These are phyloP conservation scores for Aspergillus flavus DNA, from an alignment of 2,329 filamentous ascomycete species.

Conservation along the genomic window DNA sequence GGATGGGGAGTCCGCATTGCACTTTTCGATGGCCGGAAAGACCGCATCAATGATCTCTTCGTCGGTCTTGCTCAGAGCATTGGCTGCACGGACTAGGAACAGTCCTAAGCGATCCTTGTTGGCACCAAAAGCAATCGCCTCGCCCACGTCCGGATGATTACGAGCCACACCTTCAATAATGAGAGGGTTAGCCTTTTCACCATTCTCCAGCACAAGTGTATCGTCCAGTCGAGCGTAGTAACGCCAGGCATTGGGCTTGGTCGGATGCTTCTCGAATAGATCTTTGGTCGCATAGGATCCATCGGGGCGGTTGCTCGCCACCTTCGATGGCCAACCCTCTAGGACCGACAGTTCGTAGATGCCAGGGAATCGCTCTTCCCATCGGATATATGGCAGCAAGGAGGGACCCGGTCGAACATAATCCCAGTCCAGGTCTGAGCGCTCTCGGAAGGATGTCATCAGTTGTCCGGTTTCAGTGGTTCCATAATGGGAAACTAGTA, in stretches of 20 bases:
- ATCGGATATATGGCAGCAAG: constrained; percentile 46
- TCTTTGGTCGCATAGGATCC: constrained; percentile 54
- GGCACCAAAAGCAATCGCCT: constrained; percentile 61
- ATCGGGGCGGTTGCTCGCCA: constrained; percentile 48
- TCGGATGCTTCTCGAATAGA: constrained; percentile 49
- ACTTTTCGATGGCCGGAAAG: constrained; percentile 53
- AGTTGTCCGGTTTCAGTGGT: constrained; percentile 64
- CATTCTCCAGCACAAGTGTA: constrained; percentile 51
- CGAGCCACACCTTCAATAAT: constrained; percentile 57
- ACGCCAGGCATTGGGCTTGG: constrained; percentile 48
- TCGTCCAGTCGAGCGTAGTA: constrained; percentile 52
- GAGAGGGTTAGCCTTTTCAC: constrained; percentile 54
- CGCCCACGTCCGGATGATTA: constrained; percentile 55
- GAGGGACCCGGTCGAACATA: constrained; percentile 54
- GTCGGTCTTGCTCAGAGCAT: constrained; percentile 44
- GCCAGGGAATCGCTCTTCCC: constrained; percentile 36
- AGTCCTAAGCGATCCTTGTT: constrained; percentile 57
- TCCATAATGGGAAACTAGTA: constrained; percentile 60
- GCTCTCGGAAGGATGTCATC: constrained; percentile 61
- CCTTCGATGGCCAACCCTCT: constrained; percentile 42
- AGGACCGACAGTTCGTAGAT: constrained; percentile 41
- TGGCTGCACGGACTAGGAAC: constrained; percentile 53
- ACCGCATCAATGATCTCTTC: constrained; percentile 53
- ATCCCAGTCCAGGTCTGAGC: constrained; percentile 61
- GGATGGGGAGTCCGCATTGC: constrained; percentile 53